phyloP scores from a whole-genome alignment of 1,139 yeast species.

The Debaryomyces subglobosus region DNA sequence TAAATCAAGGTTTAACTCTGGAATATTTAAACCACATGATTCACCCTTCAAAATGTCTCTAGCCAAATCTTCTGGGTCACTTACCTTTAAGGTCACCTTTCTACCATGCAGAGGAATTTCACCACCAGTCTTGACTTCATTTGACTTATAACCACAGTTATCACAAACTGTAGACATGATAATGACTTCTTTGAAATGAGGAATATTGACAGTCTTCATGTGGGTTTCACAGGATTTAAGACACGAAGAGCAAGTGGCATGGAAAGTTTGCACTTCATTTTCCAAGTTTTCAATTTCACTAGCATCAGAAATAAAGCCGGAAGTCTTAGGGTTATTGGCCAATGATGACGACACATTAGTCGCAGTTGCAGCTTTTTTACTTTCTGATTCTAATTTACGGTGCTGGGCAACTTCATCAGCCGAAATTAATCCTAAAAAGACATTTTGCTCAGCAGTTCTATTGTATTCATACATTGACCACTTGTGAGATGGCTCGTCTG shows the following conservation, averaged over 20 bases:
- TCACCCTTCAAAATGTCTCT: conserved; percentile 95
- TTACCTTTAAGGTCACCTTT: conserved; percentile 70
- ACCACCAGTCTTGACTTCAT: conserved; percentile 99
- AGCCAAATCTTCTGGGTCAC: conserved; percentile 91
- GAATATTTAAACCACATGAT: conserved; percentile 82
- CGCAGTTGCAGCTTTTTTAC: conserved; percentile 42
- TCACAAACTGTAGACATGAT: conserved; percentile 95
- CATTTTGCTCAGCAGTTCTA: conserved; percentile 89
- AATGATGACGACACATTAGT: conserved; percentile 32
- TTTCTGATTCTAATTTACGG: conserved; percentile 42
- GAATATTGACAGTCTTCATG: conserved; percentile 95
- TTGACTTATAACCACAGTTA: conserved; percentile 92
- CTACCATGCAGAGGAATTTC: conserved; percentile 88
- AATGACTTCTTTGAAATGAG: conserved; percentile 96
- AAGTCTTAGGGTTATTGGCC: conserved; percentile 47
- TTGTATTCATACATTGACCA: conserved; percentile 87
- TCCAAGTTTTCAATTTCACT: conserved; percentile 83
- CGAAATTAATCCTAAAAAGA: conserved; percentile 80
- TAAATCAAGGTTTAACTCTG: conserved; percentile 87
- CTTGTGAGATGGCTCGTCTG: conserved; percentile 87
- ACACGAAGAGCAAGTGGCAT: conserved; percentile 92
- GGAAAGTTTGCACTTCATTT: conserved; percentile 91
- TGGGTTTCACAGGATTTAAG: conserved; percentile 81
- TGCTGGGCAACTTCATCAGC: conserved; percentile 72
- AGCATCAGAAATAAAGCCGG: conserved; percentile 65